Evolutionary conservation across 2,329 filamentous ascomycete species (phyloP).

Genomic region (Sclerotinia glacialis): DNA sequence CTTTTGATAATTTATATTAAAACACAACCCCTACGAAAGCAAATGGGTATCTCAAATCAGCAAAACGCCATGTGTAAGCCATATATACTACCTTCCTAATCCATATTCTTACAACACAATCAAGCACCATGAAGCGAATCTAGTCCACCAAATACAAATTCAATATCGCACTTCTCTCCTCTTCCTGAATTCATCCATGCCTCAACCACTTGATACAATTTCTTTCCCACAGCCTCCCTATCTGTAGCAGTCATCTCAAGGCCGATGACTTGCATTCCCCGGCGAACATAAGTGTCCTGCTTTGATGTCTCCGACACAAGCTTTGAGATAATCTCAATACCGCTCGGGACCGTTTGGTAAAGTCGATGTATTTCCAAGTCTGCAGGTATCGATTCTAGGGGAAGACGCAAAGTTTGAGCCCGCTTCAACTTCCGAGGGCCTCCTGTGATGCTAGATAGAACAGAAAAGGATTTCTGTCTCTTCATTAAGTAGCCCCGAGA

Average conservation of each 20-base stretch:
- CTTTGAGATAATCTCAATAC: conserved; percentile 22
- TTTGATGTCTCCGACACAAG: conserved; percentile 14
- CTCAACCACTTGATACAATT: conserved; percentile 26
- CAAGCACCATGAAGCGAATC: conserved; percentile 9
- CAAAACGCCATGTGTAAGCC: conserved; percentile 11
- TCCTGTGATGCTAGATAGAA: conserved; percentile 23
- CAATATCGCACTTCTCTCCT: conserved; percentile 23
- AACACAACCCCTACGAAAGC: conserved; percentile 14
- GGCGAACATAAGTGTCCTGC: conserved; percentile 31
- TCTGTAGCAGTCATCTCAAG: conserved; percentile 25
- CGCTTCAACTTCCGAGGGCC: conserved; percentile 28
- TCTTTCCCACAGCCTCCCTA: conserved; percentile 20
- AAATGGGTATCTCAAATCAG: conserved; percentile 20
- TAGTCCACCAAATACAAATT: conserved; percentile 30
- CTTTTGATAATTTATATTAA: background rate
- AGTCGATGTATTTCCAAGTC: conserved; percentile 30
- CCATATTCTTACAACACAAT: background rate
- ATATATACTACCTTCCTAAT: background rate
- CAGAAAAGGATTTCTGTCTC: conserved; percentile 31
- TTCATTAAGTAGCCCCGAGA: conserved; percentile 38
- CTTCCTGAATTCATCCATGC: conserved; percentile 27
- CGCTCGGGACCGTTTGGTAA: conserved; percentile 24
- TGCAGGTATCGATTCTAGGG: conserved; percentile 34
- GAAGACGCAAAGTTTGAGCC: conserved; percentile 34
- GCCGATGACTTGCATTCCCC: conserved; percentile 27